A percentile compares a stretch with the other conserved stretches of the same genome.
phyloP scores from a whole-genome alignment of 2,329 filamentous ascomycete species.

The Calonectria hawksworthii region DNA sequence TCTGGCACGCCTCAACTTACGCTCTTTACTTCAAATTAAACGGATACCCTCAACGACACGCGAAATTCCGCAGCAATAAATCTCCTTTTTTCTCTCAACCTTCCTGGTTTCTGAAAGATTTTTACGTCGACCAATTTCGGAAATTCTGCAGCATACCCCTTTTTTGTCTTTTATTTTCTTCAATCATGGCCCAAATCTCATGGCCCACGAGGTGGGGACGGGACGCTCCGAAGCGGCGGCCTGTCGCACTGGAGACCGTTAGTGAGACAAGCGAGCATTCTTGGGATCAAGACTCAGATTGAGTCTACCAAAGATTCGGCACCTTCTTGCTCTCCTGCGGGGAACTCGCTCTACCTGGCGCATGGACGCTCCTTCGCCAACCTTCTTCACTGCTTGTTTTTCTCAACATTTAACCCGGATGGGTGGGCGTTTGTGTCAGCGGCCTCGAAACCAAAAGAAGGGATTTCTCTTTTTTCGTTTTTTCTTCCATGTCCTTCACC shows the following conservation, averaged over 20 bases:
- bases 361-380: slow-evolving; percentile 29
- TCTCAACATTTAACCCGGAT: slow-evolving; percentile 32
- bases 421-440: slow-evolving; percentile 38
- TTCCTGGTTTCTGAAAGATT: slow-evolving; percentile 35
- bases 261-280: slow-evolving; percentile 10
- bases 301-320: neutral
- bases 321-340: neutral
- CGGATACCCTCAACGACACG: slow-evolving; percentile 37
- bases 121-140: slow-evolving; percentile 42
- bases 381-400: slow-evolving; percentile 20
- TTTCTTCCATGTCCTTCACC: slow-evolving; percentile 19
- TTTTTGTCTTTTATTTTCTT: slow-evolving; percentile 44
- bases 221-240: slow-evolving; percentile 10
- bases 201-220: slow-evolving; percentile 32
- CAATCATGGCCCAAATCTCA: slow-evolving; percentile 37
- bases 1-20: slow-evolving; percentile 16
- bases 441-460: slow-evolving; percentile 36
- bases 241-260: slow-evolving; percentile 7
- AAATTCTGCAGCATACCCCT: slow-evolving; percentile 55
- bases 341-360: slow-evolving; percentile 24
- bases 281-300: neutral
- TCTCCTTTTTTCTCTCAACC: slow-evolving; percentile 36
- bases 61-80: slow-evolving; percentile 32
- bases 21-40: slow-evolving; percentile 23
- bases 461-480: slow-evolving; percentile 9